Conservation (phyloP, 192 early-diverging fungal species). For the Coemansia sp. region DNA sequence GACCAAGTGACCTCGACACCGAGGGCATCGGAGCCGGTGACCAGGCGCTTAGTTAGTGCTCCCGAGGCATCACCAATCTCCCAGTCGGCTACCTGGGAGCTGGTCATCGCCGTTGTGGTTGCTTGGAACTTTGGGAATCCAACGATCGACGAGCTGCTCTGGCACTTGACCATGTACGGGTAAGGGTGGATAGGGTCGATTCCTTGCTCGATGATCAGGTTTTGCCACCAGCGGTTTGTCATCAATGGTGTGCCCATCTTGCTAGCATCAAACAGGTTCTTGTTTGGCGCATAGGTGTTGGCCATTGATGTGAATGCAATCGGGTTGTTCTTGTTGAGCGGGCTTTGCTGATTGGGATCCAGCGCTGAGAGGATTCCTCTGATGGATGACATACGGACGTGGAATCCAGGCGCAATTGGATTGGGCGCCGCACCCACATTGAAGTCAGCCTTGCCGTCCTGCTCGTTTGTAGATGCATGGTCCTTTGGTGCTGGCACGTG, state of each 20-base stretch:
- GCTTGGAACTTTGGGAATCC: conserved; percentile 33
- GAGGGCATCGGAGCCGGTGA: conserved; percentile 36
- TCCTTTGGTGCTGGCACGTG: conserved; percentile 33
- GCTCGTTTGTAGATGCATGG: conserved; percentile 12
- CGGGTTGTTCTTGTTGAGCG: conserved; percentile 12
- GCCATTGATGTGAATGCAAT: conserved; percentile 6
- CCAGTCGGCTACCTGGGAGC: conserved; percentile 31
- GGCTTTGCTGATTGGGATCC: conserved; percentile 34
- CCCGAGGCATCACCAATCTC: conserved; percentile 13
- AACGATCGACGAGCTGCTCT: conserved; percentile 16
- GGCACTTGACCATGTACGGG: conserved; percentile 45
- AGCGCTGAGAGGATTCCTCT: conserved; percentile 29
- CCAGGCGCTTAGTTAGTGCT: conserved; percentile 25
- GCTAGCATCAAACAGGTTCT: conserved; percentile 17
- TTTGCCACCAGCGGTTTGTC: conserved; percentile 54
- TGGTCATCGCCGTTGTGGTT: conserved; percentile 7
- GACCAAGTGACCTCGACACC: conserved; percentile 46
- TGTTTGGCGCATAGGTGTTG: conserved; percentile 29
- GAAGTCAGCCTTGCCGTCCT: conserved; percentile 21
- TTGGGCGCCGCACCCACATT: not conserved
- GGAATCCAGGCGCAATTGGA: conserved; percentile 17
- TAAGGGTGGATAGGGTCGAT: conserved; percentile 42
- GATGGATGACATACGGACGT: conserved; percentile 8
- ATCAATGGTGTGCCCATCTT: conserved; percentile 16
- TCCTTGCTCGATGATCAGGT: conserved; percentile 43